A percentile compares a stretch with the other conserved stretches of the same genome.
These are phyloP conservation scores for Aspergillus arachidicola DNA, from an alignment of 2,329 filamentous ascomycete species.

Conservation along the genomic window DNA sequence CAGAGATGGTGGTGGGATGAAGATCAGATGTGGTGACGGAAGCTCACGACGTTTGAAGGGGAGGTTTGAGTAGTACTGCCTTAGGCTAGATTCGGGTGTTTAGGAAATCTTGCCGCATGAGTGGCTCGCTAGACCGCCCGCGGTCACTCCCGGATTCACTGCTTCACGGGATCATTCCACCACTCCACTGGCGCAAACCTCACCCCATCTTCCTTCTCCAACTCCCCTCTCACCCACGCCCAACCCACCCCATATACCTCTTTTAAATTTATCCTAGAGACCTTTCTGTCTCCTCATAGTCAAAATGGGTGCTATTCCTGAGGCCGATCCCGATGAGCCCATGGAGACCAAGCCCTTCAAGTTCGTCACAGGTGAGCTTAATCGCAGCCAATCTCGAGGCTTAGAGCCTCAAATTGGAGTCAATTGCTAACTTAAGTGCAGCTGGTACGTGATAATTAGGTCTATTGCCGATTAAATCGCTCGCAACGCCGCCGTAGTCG, in stretches of 20 bases:
- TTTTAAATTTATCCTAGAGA: conserved; percentile 14
- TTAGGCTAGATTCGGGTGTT: conserved; percentile 36
- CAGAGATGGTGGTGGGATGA: conserved; percentile 24
- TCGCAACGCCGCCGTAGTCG: conserved; percentile 11
- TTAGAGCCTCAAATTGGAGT: conserved; percentile 31
- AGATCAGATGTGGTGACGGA: conserved; percentile 24
- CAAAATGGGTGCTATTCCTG: conserved; percentile 80
- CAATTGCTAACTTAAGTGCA: conserved; percentile 47
- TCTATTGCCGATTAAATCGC: conserved; percentile 16
- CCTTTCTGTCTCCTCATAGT: conserved; percentile 33
- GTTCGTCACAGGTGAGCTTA: conserved; percentile 91
- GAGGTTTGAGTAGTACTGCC: conserved; percentile 19
- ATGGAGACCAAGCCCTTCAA: conserved; percentile 99
- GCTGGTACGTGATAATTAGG: conserved; percentile 49
- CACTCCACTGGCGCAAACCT: conserved; percentile 33
- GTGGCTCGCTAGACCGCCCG: conserved; percentile 43
- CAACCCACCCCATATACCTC: conserved; percentile 13
- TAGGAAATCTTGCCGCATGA: conserved; percentile 38
- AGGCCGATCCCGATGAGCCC: conserved; percentile 68
- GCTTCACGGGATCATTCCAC: conserved; percentile 37
- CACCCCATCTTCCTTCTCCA: conserved; percentile 29
- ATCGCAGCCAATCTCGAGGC: conserved; percentile 17
- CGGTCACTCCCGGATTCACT: conserved; percentile 41
- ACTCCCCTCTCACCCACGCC: conserved; percentile 24
- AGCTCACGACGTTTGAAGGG: conserved; percentile 22